These are phyloP conservation scores for Phytophthora hybrid DNA, from an alignment of 352 stramenopile genomes.

Conservation along the genomic window DNA sequence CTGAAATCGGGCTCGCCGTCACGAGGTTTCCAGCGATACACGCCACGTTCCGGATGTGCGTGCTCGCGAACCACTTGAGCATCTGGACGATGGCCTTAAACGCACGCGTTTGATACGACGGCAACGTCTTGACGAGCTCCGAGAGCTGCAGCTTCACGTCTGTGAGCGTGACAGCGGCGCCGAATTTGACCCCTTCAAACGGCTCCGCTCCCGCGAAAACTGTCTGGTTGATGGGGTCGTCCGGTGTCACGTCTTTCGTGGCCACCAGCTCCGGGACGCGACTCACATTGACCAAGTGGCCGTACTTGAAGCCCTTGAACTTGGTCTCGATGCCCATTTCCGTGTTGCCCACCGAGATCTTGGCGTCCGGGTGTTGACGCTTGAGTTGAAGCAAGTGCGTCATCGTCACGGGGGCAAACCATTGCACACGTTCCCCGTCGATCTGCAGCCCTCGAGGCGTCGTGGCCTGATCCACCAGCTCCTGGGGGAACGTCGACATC, in stretches of 20 bases:
- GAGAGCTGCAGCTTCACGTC: constrained; percentile 75
- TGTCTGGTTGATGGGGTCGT: constrained; percentile 65
- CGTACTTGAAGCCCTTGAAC: constrained; percentile 92
- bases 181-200: constrained; percentile 80
- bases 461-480: constrained; percentile 67
- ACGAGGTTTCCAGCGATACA: constrained; percentile 97
- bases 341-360: constrained; percentile 97
- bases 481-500: constrained; percentile 55
- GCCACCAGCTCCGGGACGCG: constrained; percentile 70
- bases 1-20: constrained; percentile 97
- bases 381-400: constrained; percentile 91
- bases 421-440: constrained; percentile 80
- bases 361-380: constrained; percentile 78
- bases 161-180: constrained; percentile 81
- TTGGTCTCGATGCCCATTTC: constrained; percentile 97
- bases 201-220: constrained; percentile 45
- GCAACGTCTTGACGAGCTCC: constrained; percentile 42
- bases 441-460: constrained; percentile 74
- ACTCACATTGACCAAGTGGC: constrained; percentile 74
- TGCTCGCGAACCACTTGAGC: constrained; percentile 98
- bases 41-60: constrained; percentile 97
- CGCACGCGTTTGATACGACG: constrained; percentile 54
- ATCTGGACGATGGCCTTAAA: constrained; percentile 84
- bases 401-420: constrained; percentile 94
- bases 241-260: constrained; percentile 44